Base-by-base conservation (phyloP, 2,329 filamentous ascomycete species). In the Aspergillus proliferans region DNA sequence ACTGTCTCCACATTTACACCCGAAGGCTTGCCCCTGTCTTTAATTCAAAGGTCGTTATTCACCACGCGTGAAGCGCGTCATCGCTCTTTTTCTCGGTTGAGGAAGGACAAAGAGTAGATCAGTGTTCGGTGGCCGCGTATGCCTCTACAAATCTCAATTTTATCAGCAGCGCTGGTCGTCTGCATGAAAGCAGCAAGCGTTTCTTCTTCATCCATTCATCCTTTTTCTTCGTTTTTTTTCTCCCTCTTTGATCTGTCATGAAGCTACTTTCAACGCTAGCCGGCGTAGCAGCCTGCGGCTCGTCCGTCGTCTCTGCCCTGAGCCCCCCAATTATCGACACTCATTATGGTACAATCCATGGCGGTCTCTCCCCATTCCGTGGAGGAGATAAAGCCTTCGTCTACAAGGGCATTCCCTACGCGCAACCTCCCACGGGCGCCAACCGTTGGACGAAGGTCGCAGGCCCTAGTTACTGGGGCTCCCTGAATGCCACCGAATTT, bases 401-500 rank as follows among this genome's bases (percentile, higher is more conserved):
- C 30, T 50, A 50, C 40, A 50, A 50, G 22, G 45, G 45, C 7
- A 50, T 50, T 34, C 48, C 48, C 3, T 50, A 47, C 34, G 48
- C 48, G 6, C 40, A 50, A 45, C 48, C 48, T 19, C 48, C 48
- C 6, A 50, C 45, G 10, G 48, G 48, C 10, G 38, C 26, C 14
- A 48, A 48, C 19, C 49, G 49, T 26, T 51, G 49, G 49, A 55
- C 43, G 4, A 43, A 43, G n/a, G 48, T 50, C n/a, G 8, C 30
- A 21, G 48, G 48, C 9, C 48, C 48, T 10, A 40, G 30, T 30
- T 30, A 44, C 7, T 50, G 45, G 48, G 45, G 48, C 9, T 9
- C n/a, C 3, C 33, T 50, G 5, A 47, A 50, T 45, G 48, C 45
- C 39, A 50, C 48, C 22, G 45, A 47, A 41, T 50, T n/a, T 58